A percentile compares a stretch with the other conserved stretches of the same genome.
These are phyloP conservation scores for Nicotiana paniculata DNA, from an alignment of 257 asterid species.

Conservation along the genomic window DNA sequence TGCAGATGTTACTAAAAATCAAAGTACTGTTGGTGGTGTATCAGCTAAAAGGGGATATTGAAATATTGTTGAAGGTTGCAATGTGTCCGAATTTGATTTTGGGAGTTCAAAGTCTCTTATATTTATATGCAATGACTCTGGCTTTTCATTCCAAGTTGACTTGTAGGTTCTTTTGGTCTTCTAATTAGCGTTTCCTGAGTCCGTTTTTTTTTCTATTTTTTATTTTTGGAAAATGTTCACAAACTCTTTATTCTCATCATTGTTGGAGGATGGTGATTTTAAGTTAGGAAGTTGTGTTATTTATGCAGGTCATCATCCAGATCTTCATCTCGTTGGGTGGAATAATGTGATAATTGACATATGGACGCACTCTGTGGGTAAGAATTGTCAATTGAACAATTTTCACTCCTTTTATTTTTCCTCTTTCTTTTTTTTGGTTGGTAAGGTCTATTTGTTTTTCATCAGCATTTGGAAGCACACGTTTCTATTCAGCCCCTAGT, in stretches of 20 bases:
- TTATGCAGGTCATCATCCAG: conserved; percentile 84
- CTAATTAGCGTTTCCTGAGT: background rate
- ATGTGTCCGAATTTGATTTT: background rate
- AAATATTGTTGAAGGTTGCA: background rate
- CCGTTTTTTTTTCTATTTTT: background rate
- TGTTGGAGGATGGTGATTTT: background rate
- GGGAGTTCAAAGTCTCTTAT: background rate
- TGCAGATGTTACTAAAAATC: background rate
- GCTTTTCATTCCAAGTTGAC: background rate
- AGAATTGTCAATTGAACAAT: conserved; percentile 9
- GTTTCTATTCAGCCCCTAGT: background rate
- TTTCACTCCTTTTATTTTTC: conserved; percentile 2
- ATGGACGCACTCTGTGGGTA: conserved; percentile 95
- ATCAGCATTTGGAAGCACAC: background rate
- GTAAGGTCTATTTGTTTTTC: background rate
- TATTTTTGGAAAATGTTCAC: background rate
- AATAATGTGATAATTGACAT: conserved; percentile 82
- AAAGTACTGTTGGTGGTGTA: background rate
- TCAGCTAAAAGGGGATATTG: background rate
- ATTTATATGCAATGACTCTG: background rate
- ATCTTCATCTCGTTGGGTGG: conserved; percentile 98
- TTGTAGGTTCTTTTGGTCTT: background rate
- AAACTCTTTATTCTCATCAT: background rate
- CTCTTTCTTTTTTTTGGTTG: background rate
- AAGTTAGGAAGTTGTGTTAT: background rate